Evolutionary conservation across 2,329 filamentous ascomycete genomes (phyloP).

Genomic region (Penicillium concentricum): DNA sequence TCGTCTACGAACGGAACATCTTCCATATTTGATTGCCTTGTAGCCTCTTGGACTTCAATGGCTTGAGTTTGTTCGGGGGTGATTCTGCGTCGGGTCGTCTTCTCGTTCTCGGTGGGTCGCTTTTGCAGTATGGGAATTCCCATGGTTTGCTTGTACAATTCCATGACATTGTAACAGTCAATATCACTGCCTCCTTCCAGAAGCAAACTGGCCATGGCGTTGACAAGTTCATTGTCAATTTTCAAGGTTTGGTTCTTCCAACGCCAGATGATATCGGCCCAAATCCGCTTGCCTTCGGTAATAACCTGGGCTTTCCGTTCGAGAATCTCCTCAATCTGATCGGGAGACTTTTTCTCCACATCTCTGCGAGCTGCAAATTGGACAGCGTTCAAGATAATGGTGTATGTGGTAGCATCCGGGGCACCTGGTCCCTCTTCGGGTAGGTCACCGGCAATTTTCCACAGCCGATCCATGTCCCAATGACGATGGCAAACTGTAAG

Average conservation of each 20-base stretch:
- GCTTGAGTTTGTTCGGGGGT: constrained; percentile 2
- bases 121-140: constrained; percentile 55
- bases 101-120: constrained; percentile 22
- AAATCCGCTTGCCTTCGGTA: constrained; percentile 69
- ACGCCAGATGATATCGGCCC: constrained; percentile 73
- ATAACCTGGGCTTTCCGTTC: constrained; percentile 47
- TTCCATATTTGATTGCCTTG: constrained; percentile 11
- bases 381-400: constrained; percentile 77
- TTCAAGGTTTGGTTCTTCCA: constrained; percentile 70
- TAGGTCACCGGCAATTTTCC: constrained; percentile 70
- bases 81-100: constrained; percentile 5
- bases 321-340: constrained; percentile 28
- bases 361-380: constrained; percentile 47
- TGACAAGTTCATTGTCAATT: constrained; percentile 77
- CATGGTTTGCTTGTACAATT: constrained; percentile 79
- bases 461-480: constrained; percentile 74
- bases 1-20: constrained; percentile 35
- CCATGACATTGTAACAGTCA: constrained; percentile 71
- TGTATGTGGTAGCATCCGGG: constrained; percentile 73
- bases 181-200: constrained; percentile 58
- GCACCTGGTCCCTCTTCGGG: constrained; percentile 62
- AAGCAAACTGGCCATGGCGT: constrained; percentile 77
- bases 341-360: constrained; percentile 29
- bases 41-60: constrained; percentile 1
- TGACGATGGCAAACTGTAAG: constrained; percentile 76